Conservation (phyloP, 2,329 filamentous ascomycete genomes). For the Rhynchosporium graminicola region DNA sequence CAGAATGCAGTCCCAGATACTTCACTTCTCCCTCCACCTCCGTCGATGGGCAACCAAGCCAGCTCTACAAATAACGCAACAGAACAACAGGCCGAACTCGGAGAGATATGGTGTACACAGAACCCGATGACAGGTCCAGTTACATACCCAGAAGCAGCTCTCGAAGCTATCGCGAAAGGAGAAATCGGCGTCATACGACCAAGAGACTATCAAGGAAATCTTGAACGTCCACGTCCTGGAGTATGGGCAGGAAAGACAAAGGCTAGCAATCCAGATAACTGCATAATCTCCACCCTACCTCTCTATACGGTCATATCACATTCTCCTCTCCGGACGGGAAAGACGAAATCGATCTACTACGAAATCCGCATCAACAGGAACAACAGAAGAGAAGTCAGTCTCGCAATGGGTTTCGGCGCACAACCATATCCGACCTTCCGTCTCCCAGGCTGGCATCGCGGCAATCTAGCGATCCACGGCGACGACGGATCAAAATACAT, state of each 20-base stretch:
- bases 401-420: constrained; percentile 71
- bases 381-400: constrained; percentile 45
- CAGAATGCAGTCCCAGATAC: constrained; percentile 70
- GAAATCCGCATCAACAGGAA: constrained; percentile 61
- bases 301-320: constrained; percentile 65
- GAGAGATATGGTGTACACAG: constrained; percentile 63
- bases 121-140: constrained; percentile 60
- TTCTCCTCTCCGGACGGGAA: constrained; percentile 51
- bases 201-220: constrained; percentile 48
- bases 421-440: constrained; percentile 77
- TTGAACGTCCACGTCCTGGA: constrained; percentile 51
- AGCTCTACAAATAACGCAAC: constrained; percentile 72
- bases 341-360: constrained; percentile 66
- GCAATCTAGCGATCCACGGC: constrained; percentile 72
- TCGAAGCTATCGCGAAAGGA: constrained; percentile 50
- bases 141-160: constrained; percentile 48
- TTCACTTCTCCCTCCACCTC: constrained; percentile 70
- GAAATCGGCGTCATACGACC: constrained; percentile 59
- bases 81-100: constrained; percentile 62
- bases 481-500: constrained; percentile 78
- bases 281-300: constrained; percentile 67
- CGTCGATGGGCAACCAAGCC: constrained; percentile 58
- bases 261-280: constrained; percentile 56
- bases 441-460: constrained; percentile 79
- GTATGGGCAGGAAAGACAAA: constrained; percentile 51